These are phyloP conservation scores for Senecio squalidus DNA, from an alignment of 140 eudicot species.

Conservation along the genomic window DNA sequence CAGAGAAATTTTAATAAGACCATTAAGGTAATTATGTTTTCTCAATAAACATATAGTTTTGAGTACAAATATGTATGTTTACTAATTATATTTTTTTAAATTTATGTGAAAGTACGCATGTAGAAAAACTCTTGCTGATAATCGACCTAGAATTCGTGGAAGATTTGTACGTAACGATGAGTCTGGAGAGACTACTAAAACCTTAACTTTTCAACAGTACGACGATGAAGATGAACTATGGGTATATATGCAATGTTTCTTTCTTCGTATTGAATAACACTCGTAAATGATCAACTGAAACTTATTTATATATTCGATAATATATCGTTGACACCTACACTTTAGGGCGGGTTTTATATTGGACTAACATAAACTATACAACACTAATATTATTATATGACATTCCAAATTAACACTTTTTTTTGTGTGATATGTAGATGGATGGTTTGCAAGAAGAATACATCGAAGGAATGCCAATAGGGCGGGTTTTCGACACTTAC, in stretches of 20 bases:
- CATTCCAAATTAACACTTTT: no score
- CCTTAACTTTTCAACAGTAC: slow-evolving; percentile 37
- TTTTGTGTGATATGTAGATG: slow-evolving; percentile 26
- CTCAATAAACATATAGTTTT: background rate
- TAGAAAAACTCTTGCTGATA: slow-evolving; percentile 91
- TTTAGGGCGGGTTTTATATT: no score
- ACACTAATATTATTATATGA: no score
- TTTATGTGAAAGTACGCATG: slow-evolving; percentile 62
- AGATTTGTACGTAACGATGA: slow-evolving; percentile 89
- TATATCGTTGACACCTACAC: no score
- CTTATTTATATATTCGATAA: no score
- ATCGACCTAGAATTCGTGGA: slow-evolving; percentile 83
- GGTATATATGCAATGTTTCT: slow-evolving; percentile 42
- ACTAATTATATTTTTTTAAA: background rate
- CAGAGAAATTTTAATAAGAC: slow-evolving; percentile 68
- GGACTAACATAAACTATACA: no score
- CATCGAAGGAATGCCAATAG: slow-evolving; percentile 25
- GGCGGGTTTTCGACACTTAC: slow-evolving; percentile 24
- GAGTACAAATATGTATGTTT: background rate
- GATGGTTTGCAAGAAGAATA: slow-evolving; percentile 50
- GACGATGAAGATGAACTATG: slow-evolving; percentile 71
- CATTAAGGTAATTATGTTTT: slow-evolving; percentile 55
- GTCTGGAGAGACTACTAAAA: slow-evolving; percentile 52
- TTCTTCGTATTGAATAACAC: background rate
- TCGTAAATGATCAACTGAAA: no score